Conservation (phyloP, 192 early-diverging fungal genomes). For the Allomyces macrogynus region DNA sequence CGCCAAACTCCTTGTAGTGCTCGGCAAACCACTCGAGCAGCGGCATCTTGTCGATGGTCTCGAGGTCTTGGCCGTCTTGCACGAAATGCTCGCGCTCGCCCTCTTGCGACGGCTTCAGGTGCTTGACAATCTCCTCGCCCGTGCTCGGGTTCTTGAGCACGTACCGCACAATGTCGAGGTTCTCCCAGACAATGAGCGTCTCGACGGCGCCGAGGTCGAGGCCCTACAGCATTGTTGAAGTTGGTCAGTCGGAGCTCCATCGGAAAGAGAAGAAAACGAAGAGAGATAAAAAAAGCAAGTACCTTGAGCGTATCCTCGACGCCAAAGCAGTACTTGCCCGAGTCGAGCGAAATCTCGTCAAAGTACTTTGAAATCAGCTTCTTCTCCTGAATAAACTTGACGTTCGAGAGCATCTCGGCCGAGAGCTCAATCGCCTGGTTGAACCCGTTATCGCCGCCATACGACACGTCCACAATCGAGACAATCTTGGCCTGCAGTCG, state of each 20-base stretch:
- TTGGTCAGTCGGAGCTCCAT: too few species aligned
- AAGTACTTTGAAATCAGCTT: conserved; percentile 90
- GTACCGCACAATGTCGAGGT: conserved; percentile 61
- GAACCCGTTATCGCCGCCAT: conserved; percentile 98
- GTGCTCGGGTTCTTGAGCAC: conserved; percentile 53
- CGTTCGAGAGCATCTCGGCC: conserved; percentile 75
- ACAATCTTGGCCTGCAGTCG: conserved; percentile 74
- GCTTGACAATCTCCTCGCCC: conserved; percentile 40
- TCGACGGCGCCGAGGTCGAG: conserved; percentile 97
- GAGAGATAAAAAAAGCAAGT: neutral
- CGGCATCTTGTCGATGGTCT: conserved; percentile 55
- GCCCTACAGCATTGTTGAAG: conserved; percentile 15
- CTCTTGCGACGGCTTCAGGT: conserved; percentile 73
- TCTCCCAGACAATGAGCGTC: conserved; percentile 93
- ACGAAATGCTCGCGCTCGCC: conserved; percentile 50
- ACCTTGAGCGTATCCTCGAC: conserved; percentile 80
- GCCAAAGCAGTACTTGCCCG: conserved; percentile 90
- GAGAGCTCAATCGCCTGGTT: conserved; percentile 91
- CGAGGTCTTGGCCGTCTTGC: conserved; percentile 54
- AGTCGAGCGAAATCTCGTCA: conserved; percentile 89
- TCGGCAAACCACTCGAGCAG: conserved; percentile 96
- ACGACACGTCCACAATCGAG: conserved; percentile 90
- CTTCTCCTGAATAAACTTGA: conserved; percentile 99
- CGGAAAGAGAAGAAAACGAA: neutral
- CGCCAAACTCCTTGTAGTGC: conserved; percentile 91